A percentile compares a stretch with the other conserved stretches of the same genome.
phyloP scores from a whole-genome alignment of 176 grass and related monocot species.

The Thinopyrum elongatum region DNA sequence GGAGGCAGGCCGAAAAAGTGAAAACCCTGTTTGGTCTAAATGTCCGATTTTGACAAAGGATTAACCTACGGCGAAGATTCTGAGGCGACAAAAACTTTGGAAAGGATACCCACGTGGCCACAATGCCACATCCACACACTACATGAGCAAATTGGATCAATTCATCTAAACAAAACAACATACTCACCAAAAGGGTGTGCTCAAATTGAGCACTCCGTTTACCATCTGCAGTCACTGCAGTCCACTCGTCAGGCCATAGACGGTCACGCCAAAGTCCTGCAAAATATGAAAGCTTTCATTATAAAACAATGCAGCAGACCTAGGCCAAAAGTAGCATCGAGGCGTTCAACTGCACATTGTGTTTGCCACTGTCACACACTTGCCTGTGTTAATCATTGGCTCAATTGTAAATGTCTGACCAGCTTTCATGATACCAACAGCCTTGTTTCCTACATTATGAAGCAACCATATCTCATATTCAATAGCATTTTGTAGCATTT shows the following conservation, averaged over 20 bases:
- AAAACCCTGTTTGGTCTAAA: neutral
- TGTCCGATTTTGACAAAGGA: neutral
- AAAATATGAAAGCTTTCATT: conserved; percentile 27
- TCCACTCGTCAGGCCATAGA: conserved; percentile 96
- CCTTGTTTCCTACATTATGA: conserved; percentile 85
- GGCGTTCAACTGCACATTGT: conserved; percentile 3
- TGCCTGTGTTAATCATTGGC: conserved; percentile 97
- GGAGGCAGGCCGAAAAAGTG: neutral
- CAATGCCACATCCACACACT: neutral
- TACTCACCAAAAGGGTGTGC: conserved; percentile 94
- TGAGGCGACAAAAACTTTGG: neutral
- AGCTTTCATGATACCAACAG: conserved; percentile 98
- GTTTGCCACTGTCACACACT: conserved; percentile 22
- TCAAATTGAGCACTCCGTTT: conserved; percentile 99
- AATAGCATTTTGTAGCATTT: conserved; percentile 12
- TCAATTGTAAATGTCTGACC: conserved; percentile 98
- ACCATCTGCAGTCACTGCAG: conserved; percentile 85
- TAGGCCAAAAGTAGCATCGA: neutral
- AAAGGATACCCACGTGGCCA: neutral
- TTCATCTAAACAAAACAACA: neutral
- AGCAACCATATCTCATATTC: neutral
- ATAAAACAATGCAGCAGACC: conserved; percentile 9
- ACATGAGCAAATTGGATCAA: neutral
- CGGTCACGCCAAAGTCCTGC: conserved; percentile 84
- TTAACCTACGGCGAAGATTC: neutral